Conservation (phyloP, 225 moss, liverwort and hornwort species). For the Thuidium tamariscinum region DNA sequence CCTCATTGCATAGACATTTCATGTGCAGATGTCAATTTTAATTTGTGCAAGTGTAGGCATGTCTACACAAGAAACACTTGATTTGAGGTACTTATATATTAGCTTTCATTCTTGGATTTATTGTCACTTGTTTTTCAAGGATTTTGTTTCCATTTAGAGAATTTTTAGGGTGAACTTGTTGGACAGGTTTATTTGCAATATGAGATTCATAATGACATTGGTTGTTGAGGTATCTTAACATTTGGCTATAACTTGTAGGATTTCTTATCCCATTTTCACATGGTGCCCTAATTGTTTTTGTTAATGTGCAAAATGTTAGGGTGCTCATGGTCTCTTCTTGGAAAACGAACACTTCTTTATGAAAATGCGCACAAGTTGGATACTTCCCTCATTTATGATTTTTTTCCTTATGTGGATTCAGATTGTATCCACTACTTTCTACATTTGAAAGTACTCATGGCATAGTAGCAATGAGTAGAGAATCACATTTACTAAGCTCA, state of each 20-base stretch:
- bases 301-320: slow-evolving; percentile 4
- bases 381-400: neutral
- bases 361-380: slow-evolving; percentile 5
- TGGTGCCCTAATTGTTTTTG: neutral
- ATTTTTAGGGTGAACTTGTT: neutral
- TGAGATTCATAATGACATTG: neutral
- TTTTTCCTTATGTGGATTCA: neutral
- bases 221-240: neutral
- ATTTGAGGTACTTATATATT: neutral
- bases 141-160: neutral
- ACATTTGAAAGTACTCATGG: neutral
- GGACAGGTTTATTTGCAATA: neutral
- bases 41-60: neutral
- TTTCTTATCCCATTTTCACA: neutral
- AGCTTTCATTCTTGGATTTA: neutral
- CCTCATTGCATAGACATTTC: neutral
- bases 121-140: neutral
- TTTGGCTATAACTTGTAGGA: neutral
- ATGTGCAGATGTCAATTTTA: neutral
- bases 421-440: slow-evolving; percentile 2
- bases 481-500: neutral
- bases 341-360: neutral
- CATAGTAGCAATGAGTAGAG: neutral
- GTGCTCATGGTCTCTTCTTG: neutral
- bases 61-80: neutral